Conservation (phyloP, 257 asterid genomes). For the Solanum raphanifolium region DNA sequence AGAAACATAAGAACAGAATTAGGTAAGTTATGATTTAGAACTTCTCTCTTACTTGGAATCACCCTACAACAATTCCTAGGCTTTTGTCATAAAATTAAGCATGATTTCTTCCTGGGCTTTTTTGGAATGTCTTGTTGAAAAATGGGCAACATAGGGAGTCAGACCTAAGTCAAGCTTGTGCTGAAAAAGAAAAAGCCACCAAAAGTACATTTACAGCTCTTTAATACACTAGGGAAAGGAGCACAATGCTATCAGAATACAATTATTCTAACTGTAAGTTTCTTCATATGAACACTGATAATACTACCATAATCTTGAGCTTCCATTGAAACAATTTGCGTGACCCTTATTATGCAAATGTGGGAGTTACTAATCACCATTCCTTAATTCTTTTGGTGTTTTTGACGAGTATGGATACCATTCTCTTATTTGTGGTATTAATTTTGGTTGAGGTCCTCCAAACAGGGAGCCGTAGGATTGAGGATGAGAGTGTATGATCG, state of each 20-base stretch:
- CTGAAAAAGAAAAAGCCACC: background rate
- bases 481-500: slow-evolving; percentile 85
- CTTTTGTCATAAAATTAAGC: background rate
- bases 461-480: slow-evolving; percentile 98
- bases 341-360: background rate
- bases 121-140: background rate
- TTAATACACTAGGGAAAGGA: background rate
- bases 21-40: background rate
- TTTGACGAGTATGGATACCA: background rate
- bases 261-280: background rate
- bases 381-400: background rate
- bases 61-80: background rate
- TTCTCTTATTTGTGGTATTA: background rate
- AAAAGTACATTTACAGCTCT: background rate
- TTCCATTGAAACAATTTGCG: background rate
- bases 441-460: slow-evolving; percentile 11
- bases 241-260: background rate
- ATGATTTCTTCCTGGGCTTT: background rate
- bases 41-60: background rate
- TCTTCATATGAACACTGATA: background rate
- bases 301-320: background rate
- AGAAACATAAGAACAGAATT: background rate
- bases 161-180: background rate
- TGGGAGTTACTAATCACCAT: background rate
- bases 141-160: background rate